Evolutionary conservation across 2,329 filamentous ascomycete species (phyloP).

Genomic region (Fusarium tupiense): DNA sequence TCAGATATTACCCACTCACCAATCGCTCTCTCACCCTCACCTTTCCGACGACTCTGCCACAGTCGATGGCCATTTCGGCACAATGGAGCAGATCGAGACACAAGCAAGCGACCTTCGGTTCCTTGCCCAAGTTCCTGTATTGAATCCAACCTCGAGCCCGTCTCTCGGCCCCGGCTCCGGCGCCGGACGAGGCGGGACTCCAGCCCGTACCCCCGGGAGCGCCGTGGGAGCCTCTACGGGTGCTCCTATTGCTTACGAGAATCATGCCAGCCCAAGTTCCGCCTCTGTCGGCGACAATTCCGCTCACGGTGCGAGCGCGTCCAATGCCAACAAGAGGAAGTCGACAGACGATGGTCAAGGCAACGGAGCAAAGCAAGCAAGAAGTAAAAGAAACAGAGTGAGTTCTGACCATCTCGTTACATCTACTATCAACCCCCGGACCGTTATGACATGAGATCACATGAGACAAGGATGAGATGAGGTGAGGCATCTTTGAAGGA

Average conservation of each 20-base stretch:
- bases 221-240: conserved; percentile 40
- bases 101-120: conserved; percentile 65
- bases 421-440: not conserved
- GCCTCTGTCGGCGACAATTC: conserved; percentile 61
- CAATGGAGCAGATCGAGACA: conserved; percentile 64
- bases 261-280: conserved; percentile 51
- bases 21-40: conserved; percentile 4
- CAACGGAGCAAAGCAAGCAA: conserved; percentile 58
- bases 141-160: conserved; percentile 34
- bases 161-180: conserved; percentile 36
- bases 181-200: conserved; percentile 27
- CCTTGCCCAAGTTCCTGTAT: conserved; percentile 54
- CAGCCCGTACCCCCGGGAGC: conserved; percentile 31
- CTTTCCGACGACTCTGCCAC: conserved; percentile 8
- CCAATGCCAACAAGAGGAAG: conserved; percentile 50
- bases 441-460: conserved; percentile 11
- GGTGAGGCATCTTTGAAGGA: not conserved
- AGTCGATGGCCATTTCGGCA: conserved; percentile 37
- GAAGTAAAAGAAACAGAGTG: conserved; percentile 69
- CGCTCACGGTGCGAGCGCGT: conserved; percentile 48
- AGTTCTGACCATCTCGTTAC: conserved; percentile 43
- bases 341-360: conserved; percentile 53
- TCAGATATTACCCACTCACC: conserved; percentile 9
- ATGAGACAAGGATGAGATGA: conserved; percentile 7
- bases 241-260: conserved; percentile 47